Evolutionary conservation across 2,329 filamentous ascomycete species (phyloP), one percentile per base, ranked within the genome.

Genomic region (Neofusicoccum kwambonambiense): DNA sequence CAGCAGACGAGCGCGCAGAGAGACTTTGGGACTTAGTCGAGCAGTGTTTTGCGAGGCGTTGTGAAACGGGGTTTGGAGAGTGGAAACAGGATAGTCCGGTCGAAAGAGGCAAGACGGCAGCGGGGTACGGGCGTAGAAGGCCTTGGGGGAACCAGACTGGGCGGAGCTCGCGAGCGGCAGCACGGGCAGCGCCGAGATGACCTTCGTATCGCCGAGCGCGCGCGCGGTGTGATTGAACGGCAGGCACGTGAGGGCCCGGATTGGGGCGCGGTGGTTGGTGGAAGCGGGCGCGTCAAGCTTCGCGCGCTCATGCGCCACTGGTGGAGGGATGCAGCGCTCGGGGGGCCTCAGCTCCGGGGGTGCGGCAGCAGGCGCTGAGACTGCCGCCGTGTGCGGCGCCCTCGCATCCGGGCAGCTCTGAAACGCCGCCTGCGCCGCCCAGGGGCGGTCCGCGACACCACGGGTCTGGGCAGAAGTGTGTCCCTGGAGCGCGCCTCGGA

Each of bases 11-110:
- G 54, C 54, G 54, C 13, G 34, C 35, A 58, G 27, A 34, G 22
- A 58, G 54, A 58, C 6, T 35, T 45, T 7, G 13, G 15, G 12
- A 15, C 27, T 7, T n/a, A 31, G 54, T 19, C 19, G n/a, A 35
- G 39, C 11, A 44, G 22, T 27, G 35, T 35, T 58, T 34, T 58
- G 41, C 54, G 39, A 44, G 27, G 54, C 41, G 41, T 45, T 42
- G 56, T 60, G 56, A 60, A 60, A 60, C 42, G 19, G 41, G 54
- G 8, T 27, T 19, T 22, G 54, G 54, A 45, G 39, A 39, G 51
- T 27, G 52, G 54, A 45, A 45, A 19, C 56, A 31, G 22, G n/a
- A n/a, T 31, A 35, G 56, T 31, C 27, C 42, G 42, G 31, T 9
- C 27, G 56, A 15, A 60, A 37, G 34, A 19, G 56, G 56, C 15